phyloP scores from a whole-genome alignment of 495 filamentous ascomycete genomes.

The Hyphodiscus hymeniophilus region DNA sequence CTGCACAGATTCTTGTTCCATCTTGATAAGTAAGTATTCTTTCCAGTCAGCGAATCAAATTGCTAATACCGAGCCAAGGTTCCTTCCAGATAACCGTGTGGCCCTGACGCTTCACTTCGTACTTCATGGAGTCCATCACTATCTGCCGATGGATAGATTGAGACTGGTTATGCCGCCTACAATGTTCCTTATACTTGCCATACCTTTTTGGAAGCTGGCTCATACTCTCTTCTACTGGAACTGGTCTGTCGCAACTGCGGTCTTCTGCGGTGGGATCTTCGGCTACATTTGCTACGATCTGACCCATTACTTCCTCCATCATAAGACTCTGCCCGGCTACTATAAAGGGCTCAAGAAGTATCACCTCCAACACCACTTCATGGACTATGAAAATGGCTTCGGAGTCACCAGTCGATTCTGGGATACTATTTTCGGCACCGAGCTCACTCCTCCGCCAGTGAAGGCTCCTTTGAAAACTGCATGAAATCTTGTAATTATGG shows the following conservation, averaged over 20 bases:
- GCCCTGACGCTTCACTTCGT: constrained; percentile 84
- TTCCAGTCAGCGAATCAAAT: background rate
- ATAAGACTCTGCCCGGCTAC: constrained; percentile 82
- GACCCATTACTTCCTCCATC: constrained; percentile 99
- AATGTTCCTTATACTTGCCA: constrained; percentile 75
- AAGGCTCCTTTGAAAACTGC: constrained; percentile 3
- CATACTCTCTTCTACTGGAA: constrained; percentile 77
- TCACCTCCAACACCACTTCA: constrained; percentile 93
- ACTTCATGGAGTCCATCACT: constrained; percentile 96
- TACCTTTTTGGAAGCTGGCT: constrained; percentile 89
- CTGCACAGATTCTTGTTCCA: constrained; percentile 94
- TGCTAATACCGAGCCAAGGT: constrained; percentile 36
- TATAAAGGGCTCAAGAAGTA: constrained; percentile 91
- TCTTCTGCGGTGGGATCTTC: constrained; percentile 86
- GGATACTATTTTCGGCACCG: constrained; percentile 87
- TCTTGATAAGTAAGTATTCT: constrained; percentile 64
- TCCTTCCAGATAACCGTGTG: constrained; percentile 87
- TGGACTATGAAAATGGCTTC: constrained; percentile 95
- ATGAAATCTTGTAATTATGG: too few relatives aligned
- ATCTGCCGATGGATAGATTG: constrained; percentile 95
- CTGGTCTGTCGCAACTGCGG: constrained; percentile 68
- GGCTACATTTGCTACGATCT: constrained; percentile 95
- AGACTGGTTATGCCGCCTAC: constrained; percentile 96
- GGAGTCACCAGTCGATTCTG: constrained; percentile 98
- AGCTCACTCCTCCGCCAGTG: constrained; percentile 42